Base-by-base conservation (phyloP, 169 alveolate species). In the Cryptosporidium sp. region DNA sequence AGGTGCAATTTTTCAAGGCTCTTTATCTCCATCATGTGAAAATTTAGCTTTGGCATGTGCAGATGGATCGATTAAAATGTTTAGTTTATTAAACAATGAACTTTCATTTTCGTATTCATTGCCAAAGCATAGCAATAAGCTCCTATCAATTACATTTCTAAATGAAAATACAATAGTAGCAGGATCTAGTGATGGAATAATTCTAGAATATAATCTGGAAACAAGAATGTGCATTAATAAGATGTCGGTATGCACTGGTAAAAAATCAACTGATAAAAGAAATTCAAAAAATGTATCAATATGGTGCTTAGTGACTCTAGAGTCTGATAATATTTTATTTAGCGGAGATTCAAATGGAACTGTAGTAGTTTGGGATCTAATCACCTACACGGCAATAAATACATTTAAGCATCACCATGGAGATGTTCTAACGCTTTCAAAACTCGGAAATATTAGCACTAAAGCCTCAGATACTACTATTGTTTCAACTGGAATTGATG, bases 311-410 rank as follows among this genome's bases (percentile, higher is more conserved):
- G 21, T 62, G 12, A 37, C 69, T 48, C 5, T 80, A 18, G 89
- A 80, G 45, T 80, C 89, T 42, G 89, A 80, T 26, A 65, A 65
- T 8, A 42, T 80, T 23, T 31, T 80, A n/a, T 80, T 80, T 65
- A 80, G 80, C 39, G 89, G 89, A 3, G 89, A 80, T 67, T 80
- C 89, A 21, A 80, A 80, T 65, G 89, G 89, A 16, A 65, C 75
- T n/a, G 89, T 80, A 2, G 39, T 80, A 5, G 67, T 80, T 42
- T 80, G 89, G 89, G 89, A 80, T 60, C 21, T 80, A 42, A 23
- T 62, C 0, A 80, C 89, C 45, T 62, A 80, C 18, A 80, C 89
- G 21, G 89, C 89, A 45, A 21, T 80, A 44, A 80, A 67, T 29
- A 60, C 68, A 26, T 80, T 80, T 65, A 60, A 23, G 29, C 75